These are phyloP conservation scores for Chondrostereum purpureum DNA, from an alignment of 1,284 basidiomycete genomes.

Conservation along the genomic window DNA sequence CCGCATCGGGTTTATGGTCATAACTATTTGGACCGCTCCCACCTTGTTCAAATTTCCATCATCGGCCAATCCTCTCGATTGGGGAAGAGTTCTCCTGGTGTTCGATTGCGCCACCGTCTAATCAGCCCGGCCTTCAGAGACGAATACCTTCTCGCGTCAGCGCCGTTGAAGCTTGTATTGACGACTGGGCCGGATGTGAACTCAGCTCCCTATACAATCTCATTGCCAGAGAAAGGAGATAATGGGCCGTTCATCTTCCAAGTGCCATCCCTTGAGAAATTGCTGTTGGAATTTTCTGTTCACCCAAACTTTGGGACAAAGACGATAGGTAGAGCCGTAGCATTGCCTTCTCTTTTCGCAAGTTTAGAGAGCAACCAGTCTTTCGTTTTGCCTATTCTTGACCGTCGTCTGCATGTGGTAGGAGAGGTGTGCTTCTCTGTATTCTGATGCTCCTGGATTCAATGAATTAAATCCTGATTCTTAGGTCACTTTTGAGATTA, in stretches of 20 bases:
- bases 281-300: slow-evolving; percentile 89
- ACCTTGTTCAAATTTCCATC: slow-evolving; percentile 78
- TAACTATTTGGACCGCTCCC: slow-evolving; percentile 85
- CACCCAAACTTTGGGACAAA: slow-evolving; percentile 99
- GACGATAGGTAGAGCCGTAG: slow-evolving; percentile 90
- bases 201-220: slow-evolving; percentile 83
- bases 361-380: slow-evolving; percentile 47
- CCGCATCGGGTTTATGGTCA: slow-evolving; percentile 90
- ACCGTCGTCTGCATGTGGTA: slow-evolving; percentile 89
- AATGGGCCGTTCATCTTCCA: slow-evolving; percentile 89
- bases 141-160: slow-evolving; percentile 61
- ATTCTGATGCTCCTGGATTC: slow-evolving; percentile 1
- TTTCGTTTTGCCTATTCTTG: slow-evolving; percentile 81
- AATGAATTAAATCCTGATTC: slow-evolving; percentile 2
- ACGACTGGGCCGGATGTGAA: slow-evolving; percentile 76
- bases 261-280: slow-evolving; percentile 63
- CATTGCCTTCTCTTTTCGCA: slow-evolving; percentile 72
- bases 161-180: slow-evolving; percentile 93
- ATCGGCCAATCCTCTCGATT: slow-evolving; percentile 62
- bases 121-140: slow-evolving; percentile 57
- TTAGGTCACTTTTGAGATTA: slow-evolving; percentile 85
- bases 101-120: slow-evolving; percentile 64
- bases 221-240: slow-evolving; percentile 78
- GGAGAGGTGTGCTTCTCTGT: slow-evolving; percentile 63
- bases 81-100: slow-evolving; percentile 33